Conservation (phyloP, 1,284 basidiomycete genomes). For the Pisolithus thermaeus region DNA sequence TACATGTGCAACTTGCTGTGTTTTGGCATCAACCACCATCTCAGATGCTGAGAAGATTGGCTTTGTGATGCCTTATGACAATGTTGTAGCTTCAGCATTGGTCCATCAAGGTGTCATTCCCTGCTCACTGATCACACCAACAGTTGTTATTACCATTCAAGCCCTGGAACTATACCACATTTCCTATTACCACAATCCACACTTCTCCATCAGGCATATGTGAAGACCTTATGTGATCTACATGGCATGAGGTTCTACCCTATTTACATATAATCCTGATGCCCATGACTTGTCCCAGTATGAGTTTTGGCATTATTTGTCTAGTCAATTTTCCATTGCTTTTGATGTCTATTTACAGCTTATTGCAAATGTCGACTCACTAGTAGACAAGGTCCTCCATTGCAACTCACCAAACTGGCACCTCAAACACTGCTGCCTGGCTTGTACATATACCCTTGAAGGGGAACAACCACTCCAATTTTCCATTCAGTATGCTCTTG, state of each 20-base stretch:
- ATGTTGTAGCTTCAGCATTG: too few species aligned
- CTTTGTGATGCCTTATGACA: too few species aligned
- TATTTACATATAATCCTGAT: neutral
- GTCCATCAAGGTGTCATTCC: slow-evolving; percentile 5
- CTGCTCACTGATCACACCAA: slow-evolving; percentile 5
- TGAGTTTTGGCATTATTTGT: slow-evolving; percentile 1
- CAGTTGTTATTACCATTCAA: slow-evolving; percentile 2
- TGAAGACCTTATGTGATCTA: slow-evolving; percentile 12
- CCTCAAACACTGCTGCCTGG: slow-evolving; percentile 7
- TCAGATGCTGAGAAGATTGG: too few species aligned
- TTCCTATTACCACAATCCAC: slow-evolving; percentile 4
- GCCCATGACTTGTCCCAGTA: neutral
- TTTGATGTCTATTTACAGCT: slow-evolving; percentile 11
- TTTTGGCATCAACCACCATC: too few species aligned
- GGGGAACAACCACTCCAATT: slow-evolving; percentile 3
- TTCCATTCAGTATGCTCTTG: slow-evolving; percentile 8
- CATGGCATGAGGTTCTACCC: slow-evolving; percentile 4
- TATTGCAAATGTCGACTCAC: neutral
- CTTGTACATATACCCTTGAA: slow-evolving; percentile 9
- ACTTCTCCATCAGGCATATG: slow-evolving; percentile 13
- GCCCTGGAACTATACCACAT: slow-evolving; percentile 8
- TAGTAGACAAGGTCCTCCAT: neutral
- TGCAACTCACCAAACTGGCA: slow-evolving; percentile 8
- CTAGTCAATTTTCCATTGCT: slow-evolving; percentile 8
- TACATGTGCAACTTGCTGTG: too few species aligned